Evolutionary conservation across 225 moss, liverwort and hornwort genomes (phyloP).

Genomic region (Physcomitrium patens): DNA sequence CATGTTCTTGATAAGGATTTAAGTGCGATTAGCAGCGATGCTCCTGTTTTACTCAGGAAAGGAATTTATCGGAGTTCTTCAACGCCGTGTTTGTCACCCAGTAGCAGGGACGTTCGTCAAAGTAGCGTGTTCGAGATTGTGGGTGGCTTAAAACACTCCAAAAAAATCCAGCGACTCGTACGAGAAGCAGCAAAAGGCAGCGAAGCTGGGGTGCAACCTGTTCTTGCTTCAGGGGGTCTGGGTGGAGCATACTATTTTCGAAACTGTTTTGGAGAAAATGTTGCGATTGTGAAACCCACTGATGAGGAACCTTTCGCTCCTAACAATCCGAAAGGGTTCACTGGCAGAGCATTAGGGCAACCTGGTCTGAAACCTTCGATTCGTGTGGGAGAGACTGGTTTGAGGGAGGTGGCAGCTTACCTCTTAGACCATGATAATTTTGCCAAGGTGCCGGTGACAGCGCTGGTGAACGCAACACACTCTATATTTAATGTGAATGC

Average conservation of each 20-base stretch:
- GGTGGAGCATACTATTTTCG: constrained; percentile 94
- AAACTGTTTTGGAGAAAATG: constrained; percentile 62
- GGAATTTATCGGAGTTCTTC: constrained; percentile 79
- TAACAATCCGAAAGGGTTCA: constrained; percentile 93
- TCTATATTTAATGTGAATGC: constrained; percentile 77
- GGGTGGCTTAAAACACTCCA: constrained; percentile 57
- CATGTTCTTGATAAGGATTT: constrained; percentile 83
- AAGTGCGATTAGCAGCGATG: constrained; percentile 80
- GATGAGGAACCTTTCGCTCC: constrained; percentile 98
- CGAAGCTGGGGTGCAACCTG: constrained; percentile 78
- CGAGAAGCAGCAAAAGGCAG: constrained; percentile 76
- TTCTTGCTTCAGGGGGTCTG: constrained; percentile 64
- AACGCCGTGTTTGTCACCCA: constrained; percentile 85
- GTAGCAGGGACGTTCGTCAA: constrained; percentile 42
- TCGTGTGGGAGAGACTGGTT: constrained; percentile 94
- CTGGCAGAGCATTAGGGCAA: constrained; percentile 74
- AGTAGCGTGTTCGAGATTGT: constrained; percentile 74
- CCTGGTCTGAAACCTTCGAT: constrained; percentile 91
- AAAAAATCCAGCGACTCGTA: constrained; percentile 59
- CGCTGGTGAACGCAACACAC: constrained; percentile 81
- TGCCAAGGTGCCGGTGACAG: constrained; percentile 84
- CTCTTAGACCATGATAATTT: constrained; percentile 81
- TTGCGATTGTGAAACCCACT: constrained; percentile 87
- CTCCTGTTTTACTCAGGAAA: constrained; percentile 75
- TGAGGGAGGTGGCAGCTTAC: constrained; percentile 93